phyloP scores from a whole-genome alignment of 2,329 filamentous ascomycete genomes.

The Escovopsis weberi region DNA sequence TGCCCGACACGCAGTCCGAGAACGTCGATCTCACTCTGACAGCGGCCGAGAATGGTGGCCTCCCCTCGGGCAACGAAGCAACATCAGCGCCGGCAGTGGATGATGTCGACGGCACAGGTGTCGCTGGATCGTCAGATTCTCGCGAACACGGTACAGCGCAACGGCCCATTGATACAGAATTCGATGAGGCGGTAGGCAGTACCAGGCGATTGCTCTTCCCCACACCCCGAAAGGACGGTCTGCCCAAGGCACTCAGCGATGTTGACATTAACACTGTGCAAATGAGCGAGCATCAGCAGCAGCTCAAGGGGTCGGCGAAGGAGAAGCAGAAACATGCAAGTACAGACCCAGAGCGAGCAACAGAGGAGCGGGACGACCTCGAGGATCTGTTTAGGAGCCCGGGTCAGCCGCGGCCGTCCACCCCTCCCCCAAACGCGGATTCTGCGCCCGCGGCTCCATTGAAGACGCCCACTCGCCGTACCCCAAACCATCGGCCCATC shows the following conservation, averaged over 20 bases:
- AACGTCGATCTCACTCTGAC: conserved; percentile 8
- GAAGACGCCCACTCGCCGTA: conserved; percentile 50
- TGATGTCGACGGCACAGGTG: too few species aligned
- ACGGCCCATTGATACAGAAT: conserved; percentile 40
- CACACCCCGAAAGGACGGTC: conserved; percentile 53
- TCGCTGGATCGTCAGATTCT: conserved; percentile 35
- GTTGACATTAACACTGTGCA: conserved; percentile 38
- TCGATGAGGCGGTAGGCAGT: conserved; percentile 32
- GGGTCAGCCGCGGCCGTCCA: conserved; percentile 30
- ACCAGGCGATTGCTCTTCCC: conserved; percentile 65
- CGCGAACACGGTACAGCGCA: conserved; percentile 39
- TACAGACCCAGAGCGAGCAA: conserved; percentile 12
- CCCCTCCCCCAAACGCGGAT: conserved; percentile 34
- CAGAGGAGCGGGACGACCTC: conserved; percentile 36
- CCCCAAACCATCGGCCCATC: conserved; percentile 44
- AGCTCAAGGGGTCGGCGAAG: conserved; percentile 16
- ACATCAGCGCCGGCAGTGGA: too few species aligned
- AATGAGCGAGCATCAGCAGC: conserved; percentile 22
- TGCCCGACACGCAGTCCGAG: conserved; percentile 5
- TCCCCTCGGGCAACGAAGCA: too few species aligned
- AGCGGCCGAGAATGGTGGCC: not conserved
- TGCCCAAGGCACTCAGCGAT: conserved; percentile 47
- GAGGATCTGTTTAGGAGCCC: conserved; percentile 51
- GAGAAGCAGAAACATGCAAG: conserved; percentile 36
- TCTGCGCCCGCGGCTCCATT: conserved; percentile 29